phyloP scores from a whole-genome alignment of 129 eudicot species.

The Tagetes patula region DNA sequence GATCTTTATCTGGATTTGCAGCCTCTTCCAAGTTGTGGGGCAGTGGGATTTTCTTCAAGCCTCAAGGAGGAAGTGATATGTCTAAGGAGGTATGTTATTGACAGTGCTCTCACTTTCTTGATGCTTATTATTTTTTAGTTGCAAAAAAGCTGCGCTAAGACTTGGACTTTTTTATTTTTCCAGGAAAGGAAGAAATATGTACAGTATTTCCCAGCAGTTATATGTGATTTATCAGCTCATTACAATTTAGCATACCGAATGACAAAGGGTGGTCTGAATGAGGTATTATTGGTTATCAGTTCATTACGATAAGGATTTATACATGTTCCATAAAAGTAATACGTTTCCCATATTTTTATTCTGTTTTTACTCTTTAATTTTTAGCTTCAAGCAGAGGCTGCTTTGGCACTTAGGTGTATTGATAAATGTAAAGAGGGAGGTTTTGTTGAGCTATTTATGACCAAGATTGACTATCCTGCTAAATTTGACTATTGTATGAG shows the following conservation, averaged over 20 bases:
- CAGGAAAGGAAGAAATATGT: conserved; percentile 63
- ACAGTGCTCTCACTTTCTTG: conserved; percentile 9
- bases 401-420: conserved; percentile 57
- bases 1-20: conserved; percentile 36
- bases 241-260: conserved; percentile 73
- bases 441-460: conserved; percentile 79
- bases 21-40: conserved; percentile 81
- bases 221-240: conserved; percentile 65
- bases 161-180: conserved; percentile 24
- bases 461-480: conserved; percentile 75
- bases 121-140: conserved; percentile 12
- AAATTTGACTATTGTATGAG: conserved; percentile 84
- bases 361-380: not conserved
- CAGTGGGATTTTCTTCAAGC: conserved; percentile 62
- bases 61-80: conserved; percentile 46
- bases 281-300: conserved; percentile 45
- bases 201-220: conserved; percentile 61
- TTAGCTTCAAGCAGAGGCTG: conserved; percentile 85
- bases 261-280: conserved; percentile 63
- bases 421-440: conserved; percentile 75
- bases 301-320: conserved; percentile 6
- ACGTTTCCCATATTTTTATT: not conserved
- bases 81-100: conserved; percentile 55
- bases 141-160: not conserved
- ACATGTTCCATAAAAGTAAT: conserved; percentile 7